A percentile compares a stretch with the other conserved stretches of the same genome.
Evolutionary conservation across 352 stramenopile genomes (phyloP).

Genomic region (Thraustotheca clavata): DNA sequence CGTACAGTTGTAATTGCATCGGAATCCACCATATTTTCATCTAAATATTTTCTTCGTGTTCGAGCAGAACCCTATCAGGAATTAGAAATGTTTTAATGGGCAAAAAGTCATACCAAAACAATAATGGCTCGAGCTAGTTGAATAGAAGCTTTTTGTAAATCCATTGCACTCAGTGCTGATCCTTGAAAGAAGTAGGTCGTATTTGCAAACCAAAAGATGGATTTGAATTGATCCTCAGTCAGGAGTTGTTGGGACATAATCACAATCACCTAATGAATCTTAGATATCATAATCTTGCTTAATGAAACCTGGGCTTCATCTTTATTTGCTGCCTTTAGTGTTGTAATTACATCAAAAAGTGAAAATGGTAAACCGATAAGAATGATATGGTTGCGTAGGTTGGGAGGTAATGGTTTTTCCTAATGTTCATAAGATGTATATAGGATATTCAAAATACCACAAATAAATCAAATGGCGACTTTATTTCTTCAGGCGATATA

Average conservation of each 20-base stretch:
- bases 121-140: conserved; percentile 42
- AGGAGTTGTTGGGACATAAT: not conserved
- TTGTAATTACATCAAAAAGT: not conserved
- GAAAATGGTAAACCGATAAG: not conserved
- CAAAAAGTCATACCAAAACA: conserved; percentile 36
- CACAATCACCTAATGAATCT: not conserved
- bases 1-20: conserved; percentile 70
- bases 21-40: conserved; percentile 71
- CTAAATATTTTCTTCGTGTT: conserved; percentile 31
- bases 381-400: not conserved
- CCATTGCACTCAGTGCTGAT: conserved; percentile 60
- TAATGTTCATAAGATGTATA: not conserved
- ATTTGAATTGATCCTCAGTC: not conserved
- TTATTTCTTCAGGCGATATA: not conserved
- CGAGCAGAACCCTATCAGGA: conserved; percentile 27
- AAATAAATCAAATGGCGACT: not conserved
- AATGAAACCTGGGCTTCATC: no score
- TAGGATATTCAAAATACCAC: not conserved
- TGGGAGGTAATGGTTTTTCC: not conserved
- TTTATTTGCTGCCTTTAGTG: not conserved
- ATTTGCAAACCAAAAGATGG: not conserved
- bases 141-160: conserved; percentile 60
- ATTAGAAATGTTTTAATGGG: not conserved
- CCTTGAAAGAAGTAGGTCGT: conserved; percentile 55
- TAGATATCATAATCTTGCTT: no score